Evolutionary conservation across 2,329 filamentous ascomycete genomes (phyloP).

Genomic region (Aspergillus piperis): DNA sequence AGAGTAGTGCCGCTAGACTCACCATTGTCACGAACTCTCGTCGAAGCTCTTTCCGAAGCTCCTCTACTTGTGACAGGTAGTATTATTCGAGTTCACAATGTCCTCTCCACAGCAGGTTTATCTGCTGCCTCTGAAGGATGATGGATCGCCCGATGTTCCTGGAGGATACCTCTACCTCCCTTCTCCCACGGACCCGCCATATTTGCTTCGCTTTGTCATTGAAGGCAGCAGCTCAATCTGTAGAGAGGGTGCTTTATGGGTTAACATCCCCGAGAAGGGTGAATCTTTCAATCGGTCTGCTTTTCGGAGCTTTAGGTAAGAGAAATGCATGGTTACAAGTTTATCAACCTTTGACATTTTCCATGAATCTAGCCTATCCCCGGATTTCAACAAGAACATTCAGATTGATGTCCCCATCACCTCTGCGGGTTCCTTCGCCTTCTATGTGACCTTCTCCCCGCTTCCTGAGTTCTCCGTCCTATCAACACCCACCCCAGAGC

Average conservation of each 20-base stretch:
- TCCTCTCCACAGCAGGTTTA: slow-evolving; percentile 65
- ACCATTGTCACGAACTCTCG: neutral
- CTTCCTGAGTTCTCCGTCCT: slow-evolving; percentile 73
- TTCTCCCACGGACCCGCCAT: slow-evolving; percentile 69
- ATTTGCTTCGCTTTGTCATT: slow-evolving; percentile 83
- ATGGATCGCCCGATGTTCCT: slow-evolving; percentile 85
- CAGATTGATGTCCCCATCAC: slow-evolving; percentile 86
- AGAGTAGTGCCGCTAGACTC: neutral
- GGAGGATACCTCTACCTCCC: slow-evolving; percentile 92
- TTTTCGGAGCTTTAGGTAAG: slow-evolving; percentile 89
- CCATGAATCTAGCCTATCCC: slow-evolving; percentile 61
- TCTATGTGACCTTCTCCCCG: slow-evolving; percentile 89
- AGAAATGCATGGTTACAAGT: slow-evolving; percentile 12
- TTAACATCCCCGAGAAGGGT: slow-evolving; percentile 84
- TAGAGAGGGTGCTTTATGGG: slow-evolving; percentile 90
- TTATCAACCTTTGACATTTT: slow-evolving; percentile 15
- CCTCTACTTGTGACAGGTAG: neutral
- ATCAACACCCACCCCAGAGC: slow-evolving; percentile 52
- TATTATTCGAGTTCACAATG: slow-evolving; percentile 10
- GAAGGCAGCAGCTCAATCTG: slow-evolving; percentile 96
- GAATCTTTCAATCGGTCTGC: slow-evolving; percentile 72
- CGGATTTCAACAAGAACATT: slow-evolving; percentile 89
- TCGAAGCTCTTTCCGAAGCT: neutral
- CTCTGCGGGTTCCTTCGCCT: slow-evolving; percentile 83
- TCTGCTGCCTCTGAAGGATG: slow-evolving; percentile 84